Evolutionary conservation across 202 grass and related monocot genomes (phyloP), one percentile per base, ranked within the genome.

Genomic region (Elaeis oleifera): DNA sequence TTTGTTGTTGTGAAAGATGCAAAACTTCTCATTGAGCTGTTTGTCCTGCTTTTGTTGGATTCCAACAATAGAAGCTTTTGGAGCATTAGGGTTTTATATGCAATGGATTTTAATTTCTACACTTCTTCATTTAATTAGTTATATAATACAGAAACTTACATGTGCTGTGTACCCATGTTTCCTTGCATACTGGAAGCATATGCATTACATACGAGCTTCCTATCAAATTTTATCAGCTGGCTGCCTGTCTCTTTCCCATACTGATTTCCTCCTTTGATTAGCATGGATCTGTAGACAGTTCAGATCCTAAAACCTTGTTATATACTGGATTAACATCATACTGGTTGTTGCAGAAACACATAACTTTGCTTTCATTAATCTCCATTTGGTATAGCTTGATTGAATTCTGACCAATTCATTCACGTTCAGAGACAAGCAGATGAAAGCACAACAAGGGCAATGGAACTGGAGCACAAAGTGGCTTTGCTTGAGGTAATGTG

Each of bases 401-500:
- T 24, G 21, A 20, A 55, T 54, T 15, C 44, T 61, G 56, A 67
- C 48, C 56, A 16, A 75, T 76, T 27, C 62, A 23, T 74, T 72
- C 16, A 16, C 60, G 16, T 78, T 53, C 70, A 99, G 94, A 94
- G 94, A 82, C 77, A 79, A 80, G 83, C 94, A 79, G 94, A 99
- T 75, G 84, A 99, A 79, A 99, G 94, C 75, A 86, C 85, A 67
- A 87, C 82, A 51, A 99, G 85, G 67, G 94, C 85, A 76, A 70
- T 72, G 71, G 94, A 99, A 72, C 80, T 80, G 72, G 94, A 89
- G 80, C 88, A 94, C 70, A 94, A 99, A 78, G 80, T 94, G 61
- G 82, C 94, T 77, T 81, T 99, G 65, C 88, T 99, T 71, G 94
- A 99, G 84, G 94, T 94, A 82, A 24, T 78, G 52, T 7, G 13